phyloP scores from a whole-genome alignment of 441 rosid genomes.

The Cnidoscolus chayamansa region DNA sequence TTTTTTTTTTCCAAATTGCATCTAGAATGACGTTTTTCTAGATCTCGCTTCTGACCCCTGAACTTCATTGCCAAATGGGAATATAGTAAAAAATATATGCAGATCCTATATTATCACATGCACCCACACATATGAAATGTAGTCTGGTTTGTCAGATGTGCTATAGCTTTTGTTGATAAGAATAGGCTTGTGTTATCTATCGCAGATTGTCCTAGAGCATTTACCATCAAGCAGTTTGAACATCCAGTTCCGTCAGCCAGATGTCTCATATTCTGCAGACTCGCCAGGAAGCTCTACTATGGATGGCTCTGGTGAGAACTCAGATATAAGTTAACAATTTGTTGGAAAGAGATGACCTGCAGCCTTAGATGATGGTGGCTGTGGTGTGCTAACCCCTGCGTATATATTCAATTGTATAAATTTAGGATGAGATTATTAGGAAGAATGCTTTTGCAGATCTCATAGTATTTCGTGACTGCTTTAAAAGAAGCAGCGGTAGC shows the following conservation, averaged over 20 bases:
- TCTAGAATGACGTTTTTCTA: too few relatives aligned
- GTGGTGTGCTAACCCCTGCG: slow-evolving; percentile 33
- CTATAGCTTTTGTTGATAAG: background rate
- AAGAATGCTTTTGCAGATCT: slow-evolving; percentile 32
- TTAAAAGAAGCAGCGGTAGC: slow-evolving; percentile 24
- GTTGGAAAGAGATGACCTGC: slow-evolving; percentile 19
- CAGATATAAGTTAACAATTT: slow-evolving; percentile 26
- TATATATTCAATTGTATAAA: slow-evolving; percentile 41
- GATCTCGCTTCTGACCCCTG: too few relatives aligned
- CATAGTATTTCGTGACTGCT: slow-evolving; percentile 26
- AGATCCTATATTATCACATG: background rate
- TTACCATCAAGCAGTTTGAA: slow-evolving; percentile 43
- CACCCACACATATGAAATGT: background rate
- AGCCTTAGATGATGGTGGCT: slow-evolving; percentile 23
- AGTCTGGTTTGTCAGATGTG: background rate
- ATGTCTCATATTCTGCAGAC: slow-evolving; percentile 37
- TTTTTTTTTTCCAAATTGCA: too few relatives aligned
- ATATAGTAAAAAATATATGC: background rate
- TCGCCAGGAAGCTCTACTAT: slow-evolving; percentile 34
- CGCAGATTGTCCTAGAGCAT: slow-evolving; percentile 42
- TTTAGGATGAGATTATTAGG: slow-evolving; percentile 36
- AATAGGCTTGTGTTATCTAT: background rate
- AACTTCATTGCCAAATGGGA: too few relatives aligned
- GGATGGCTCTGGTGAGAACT: slow-evolving; percentile 27
- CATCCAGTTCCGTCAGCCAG: slow-evolving; percentile 45